Evolutionary conservation across 2,329 filamentous ascomycete species (phyloP).

Genomic region (Epichloe hybrida): DNA sequence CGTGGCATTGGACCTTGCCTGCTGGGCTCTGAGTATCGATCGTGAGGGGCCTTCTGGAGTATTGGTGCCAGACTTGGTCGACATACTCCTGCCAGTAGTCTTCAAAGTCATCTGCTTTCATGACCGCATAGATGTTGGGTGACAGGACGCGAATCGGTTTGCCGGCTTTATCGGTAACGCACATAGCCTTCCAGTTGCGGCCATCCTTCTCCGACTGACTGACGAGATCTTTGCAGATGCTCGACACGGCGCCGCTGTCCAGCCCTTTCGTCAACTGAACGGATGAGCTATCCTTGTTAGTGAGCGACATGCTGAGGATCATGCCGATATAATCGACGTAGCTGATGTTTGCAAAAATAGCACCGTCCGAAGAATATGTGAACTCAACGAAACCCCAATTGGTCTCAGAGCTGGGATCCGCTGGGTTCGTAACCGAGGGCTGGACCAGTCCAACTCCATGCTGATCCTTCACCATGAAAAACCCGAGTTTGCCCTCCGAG

Average conservation of each 20-base stretch:
- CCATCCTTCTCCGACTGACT: slow-evolving; percentile 25
- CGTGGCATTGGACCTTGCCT: slow-evolving; percentile 27
- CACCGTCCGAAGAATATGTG: slow-evolving; percentile 24
- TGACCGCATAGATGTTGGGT: slow-evolving; percentile 26
- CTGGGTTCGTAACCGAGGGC: slow-evolving; percentile 30
- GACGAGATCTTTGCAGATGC: slow-evolving; percentile 27
- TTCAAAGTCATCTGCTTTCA: slow-evolving; percentile 21
- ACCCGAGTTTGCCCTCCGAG: slow-evolving; percentile 26
- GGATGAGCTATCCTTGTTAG: slow-evolving; percentile 18
- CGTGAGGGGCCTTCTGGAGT: slow-evolving; percentile 22
- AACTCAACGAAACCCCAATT: slow-evolving; percentile 39
- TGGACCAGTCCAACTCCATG: slow-evolving; percentile 29
- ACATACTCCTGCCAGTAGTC: slow-evolving; percentile 33
- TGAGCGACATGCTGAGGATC: slow-evolving; percentile 33
- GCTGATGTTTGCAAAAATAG: slow-evolving; percentile 34
- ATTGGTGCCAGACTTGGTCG: slow-evolving; percentile 32
- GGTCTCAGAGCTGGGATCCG: slow-evolving; percentile 28
- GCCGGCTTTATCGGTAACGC: slow-evolving; percentile 23
- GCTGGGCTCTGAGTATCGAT: slow-evolving; percentile 29
- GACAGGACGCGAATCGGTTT: slow-evolving; percentile 30
- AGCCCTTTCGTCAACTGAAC: slow-evolving; percentile 29
- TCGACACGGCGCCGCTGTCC: slow-evolving; percentile 17
- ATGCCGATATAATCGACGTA: slow-evolving; percentile 39
- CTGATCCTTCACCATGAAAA: slow-evolving; percentile 25
- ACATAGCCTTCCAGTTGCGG: slow-evolving; percentile 31